Percentiles rank a stretch among this genome's conserved stretches.
phyloP scores from a whole-genome alignment of 352 stramenopile genomes.

The Phytophthora crassamura region DNA sequence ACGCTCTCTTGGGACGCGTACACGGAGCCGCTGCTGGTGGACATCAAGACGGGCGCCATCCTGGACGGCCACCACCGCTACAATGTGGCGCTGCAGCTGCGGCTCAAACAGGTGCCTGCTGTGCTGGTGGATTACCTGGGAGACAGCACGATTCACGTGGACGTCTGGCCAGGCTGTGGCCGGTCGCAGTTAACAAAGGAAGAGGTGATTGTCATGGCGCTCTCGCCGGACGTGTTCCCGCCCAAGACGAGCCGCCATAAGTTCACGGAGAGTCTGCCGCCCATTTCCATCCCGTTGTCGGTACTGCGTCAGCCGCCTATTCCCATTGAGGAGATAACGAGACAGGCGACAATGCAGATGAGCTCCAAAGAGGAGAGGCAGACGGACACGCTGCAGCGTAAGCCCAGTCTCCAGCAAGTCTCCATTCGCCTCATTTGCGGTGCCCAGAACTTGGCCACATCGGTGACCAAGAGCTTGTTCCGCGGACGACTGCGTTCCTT shows the following conservation, averaged over 20 bases:
- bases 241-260: conserved; percentile 87
- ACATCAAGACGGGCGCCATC: conserved; percentile 81
- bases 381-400: conserved; percentile 27
- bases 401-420: conserved; percentile 64
- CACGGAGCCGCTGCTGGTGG: conserved; percentile 81
- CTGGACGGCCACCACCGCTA: conserved; percentile 88
- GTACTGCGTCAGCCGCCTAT: conserved; percentile 70
- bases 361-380: conserved; percentile 23
- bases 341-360: conserved; percentile 5
- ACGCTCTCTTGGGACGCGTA: conserved; percentile 86
- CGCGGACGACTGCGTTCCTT: conserved; percentile 72
- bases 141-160: conserved; percentile 75
- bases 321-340: conserved; percentile 51
- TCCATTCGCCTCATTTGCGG: conserved; percentile 81
- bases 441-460: conserved; percentile 76
- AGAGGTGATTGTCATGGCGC: conserved; percentile 85
- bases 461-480: conserved; percentile 77
- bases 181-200: conserved; percentile 72
- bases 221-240: conserved; percentile 83
- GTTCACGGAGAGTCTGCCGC: conserved; percentile 81
- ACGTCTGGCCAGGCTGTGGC: conserved; percentile 82
- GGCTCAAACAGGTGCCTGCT: conserved; percentile 73
- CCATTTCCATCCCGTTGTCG: conserved; percentile 83
- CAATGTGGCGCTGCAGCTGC: conserved; percentile 76
- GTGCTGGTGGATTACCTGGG: conserved; percentile 85